phyloP scores from a whole-genome alignment of 2,329 filamentous ascomycete genomes.

The Aureobasidium zeae region DNA sequence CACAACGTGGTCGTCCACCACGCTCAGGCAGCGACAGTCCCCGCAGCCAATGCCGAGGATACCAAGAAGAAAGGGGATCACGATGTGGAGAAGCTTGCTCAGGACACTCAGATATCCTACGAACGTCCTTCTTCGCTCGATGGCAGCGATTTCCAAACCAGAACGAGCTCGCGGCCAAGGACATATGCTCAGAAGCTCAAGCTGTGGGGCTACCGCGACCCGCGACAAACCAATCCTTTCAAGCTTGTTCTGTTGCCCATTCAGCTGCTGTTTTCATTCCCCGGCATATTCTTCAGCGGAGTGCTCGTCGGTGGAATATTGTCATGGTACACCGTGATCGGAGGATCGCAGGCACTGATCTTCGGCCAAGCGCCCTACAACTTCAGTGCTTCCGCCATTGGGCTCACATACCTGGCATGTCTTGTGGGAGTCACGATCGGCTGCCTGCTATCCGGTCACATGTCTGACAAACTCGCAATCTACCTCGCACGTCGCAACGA shows the following conservation, averaged over 20 bases:
- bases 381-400: constrained; percentile 27
- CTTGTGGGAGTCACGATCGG: constrained; percentile 22
- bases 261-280: background rate
- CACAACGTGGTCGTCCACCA: background rate
- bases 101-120: too few species aligned
- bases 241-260: too few species aligned
- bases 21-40: too few species aligned
- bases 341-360: constrained; percentile 8
- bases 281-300: constrained; percentile 11
- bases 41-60: too few species aligned
- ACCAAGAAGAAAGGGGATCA: too few species aligned
- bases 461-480: constrained; percentile 33
- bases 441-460: constrained; percentile 29
- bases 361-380: constrained; percentile 28
- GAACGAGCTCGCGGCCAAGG: too few species aligned
- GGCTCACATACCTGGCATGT: constrained; percentile 26
- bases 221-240: too few species aligned
- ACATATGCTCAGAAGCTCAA: too few species aligned
- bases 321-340: constrained; percentile 16
- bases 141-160: too few species aligned
- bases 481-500: constrained; percentile 34
- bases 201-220: constrained; percentile 19
- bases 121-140: too few species aligned
- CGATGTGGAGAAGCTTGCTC: too few species aligned
- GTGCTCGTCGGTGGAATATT: constrained; percentile 15